Evolutionary conservation across 306 rosid species (phyloP), one percentile per base, ranked within the genome.

Genomic region (Cotoneaster glaucophyllus): DNA sequence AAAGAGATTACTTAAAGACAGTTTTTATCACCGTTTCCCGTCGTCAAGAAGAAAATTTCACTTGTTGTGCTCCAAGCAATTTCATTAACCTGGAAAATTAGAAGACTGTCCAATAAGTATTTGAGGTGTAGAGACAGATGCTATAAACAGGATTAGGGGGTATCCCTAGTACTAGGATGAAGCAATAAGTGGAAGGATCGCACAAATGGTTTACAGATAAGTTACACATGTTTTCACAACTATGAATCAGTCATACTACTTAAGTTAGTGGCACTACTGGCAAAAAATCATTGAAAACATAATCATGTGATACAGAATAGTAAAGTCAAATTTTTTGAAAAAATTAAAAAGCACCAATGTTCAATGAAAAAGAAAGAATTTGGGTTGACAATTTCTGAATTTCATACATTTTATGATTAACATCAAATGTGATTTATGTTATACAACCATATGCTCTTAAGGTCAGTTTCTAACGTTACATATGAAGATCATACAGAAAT

Each of bases 21-120:
- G 68, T 10, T 68, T 73, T 71, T 24, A 86, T 85, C 83, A 94
- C 98, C 98, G 54, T 91, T 91, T 86, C 98, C 97, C 19, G 97
- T 95, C 4, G 98, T 95, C 82, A 95, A 79, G 67, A 92, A 90
- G 81, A 95, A 95, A 90, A 87, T 87, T 75, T 95, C 98, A 57
- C 97, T 96, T 4, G 91, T 90, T 92, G 89, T 92, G 86, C 90
- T 92, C 98, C 98, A 92, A 50, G 98, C 93, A 86, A 94, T 94
- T 84, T 94, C 98, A 83, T 94, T 94, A 37, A 94, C 97, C 98
- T 94, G 81, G 65, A 73, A 59, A 78, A 64, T 25, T 37, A 53
- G 67, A 25, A 57, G 74, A 73, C 28, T 3, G 7, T 43, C 72
- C 39, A 72, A 52, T 69, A 43, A 61, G 41, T n/a, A 57, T 71